phyloP scores from a whole-genome alignment of 163 green algal species.

The Chlamydomonas reinhardtii region DNA sequence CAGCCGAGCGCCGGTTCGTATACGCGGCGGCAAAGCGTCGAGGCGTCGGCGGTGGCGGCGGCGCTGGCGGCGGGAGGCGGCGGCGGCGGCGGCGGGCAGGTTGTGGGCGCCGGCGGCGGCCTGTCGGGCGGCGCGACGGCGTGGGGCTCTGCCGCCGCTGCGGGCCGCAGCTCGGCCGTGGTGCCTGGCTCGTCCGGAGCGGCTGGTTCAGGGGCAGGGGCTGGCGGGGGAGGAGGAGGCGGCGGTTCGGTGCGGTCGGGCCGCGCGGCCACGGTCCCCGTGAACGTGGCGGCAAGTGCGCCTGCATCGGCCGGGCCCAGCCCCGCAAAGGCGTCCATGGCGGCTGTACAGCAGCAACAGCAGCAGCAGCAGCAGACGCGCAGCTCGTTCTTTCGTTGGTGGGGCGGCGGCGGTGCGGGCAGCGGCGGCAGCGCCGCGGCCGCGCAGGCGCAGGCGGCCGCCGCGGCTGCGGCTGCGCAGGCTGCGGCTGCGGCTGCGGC shows the following conservation, averaged over 20 bases:
- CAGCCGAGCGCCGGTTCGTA: neutral
- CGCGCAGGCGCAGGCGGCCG: neutral
- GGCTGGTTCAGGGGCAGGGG: neutral
- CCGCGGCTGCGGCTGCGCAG: neutral
- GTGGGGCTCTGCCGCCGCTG: no score
- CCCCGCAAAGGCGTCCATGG: no score
- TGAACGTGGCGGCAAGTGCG: neutral
- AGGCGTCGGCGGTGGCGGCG: neutral
- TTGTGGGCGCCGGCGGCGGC: no score
- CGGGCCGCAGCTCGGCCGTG: no score
- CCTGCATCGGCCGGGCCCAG: no score
- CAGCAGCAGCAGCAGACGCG: neutral
- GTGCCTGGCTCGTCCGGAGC: no score
- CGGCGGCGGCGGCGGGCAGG: neutral
- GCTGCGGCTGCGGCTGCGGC: neutral
- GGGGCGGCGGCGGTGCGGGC: no score
- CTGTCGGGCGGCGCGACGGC: no score
- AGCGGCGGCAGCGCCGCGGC: no score
- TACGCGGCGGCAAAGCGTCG: conserved; percentile 3
- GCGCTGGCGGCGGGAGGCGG: neutral
- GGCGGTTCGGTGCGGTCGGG: neutral
- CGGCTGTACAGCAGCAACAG: neutral
- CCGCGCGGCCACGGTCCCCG: neutral
- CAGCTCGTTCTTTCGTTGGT: conserved; percentile 3
- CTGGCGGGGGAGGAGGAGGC: neutral